Evolutionary conservation across 2,329 filamentous ascomycete genomes (phyloP).

Genomic region (Colletotrichum truncatum): DNA sequence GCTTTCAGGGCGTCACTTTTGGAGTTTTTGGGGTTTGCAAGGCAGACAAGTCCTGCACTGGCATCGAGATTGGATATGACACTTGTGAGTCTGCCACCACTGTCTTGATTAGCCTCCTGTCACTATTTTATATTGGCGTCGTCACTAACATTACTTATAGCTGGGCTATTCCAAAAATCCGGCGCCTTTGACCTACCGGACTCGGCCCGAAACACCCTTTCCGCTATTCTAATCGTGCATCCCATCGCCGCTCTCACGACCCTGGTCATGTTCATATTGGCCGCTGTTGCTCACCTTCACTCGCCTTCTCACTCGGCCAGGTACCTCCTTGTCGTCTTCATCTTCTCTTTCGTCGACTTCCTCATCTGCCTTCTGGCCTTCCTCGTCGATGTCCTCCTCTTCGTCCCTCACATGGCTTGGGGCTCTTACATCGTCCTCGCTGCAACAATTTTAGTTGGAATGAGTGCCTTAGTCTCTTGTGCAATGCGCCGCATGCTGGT

Average conservation of each 20-base stretch:
- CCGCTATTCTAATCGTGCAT: constrained; percentile 89
- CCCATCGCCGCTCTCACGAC: constrained; percentile 89
- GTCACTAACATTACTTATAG: constrained; percentile 3
- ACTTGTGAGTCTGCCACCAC: constrained; percentile 69
- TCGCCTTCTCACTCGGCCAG: constrained; percentile 88
- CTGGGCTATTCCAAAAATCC: constrained; percentile 30
- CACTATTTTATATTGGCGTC: not conserved
- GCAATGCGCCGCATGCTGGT: constrained; percentile 94
- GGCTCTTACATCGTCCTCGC: constrained; percentile 93
- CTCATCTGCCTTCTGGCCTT: constrained; percentile 87
- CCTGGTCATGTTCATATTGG: constrained; percentile 83
- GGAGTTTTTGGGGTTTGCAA: constrained; percentile 94
- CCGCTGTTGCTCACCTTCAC: constrained; percentile 85
- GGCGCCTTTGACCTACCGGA: constrained; percentile 65
- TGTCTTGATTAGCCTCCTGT: not conserved
- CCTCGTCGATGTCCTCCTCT: constrained; percentile 91
- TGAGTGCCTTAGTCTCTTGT: constrained; percentile 87
- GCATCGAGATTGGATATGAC: constrained; percentile 85
- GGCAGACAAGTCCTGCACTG: constrained; percentile 68
- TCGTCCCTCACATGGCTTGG: constrained; percentile 93
- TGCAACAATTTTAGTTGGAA: constrained; percentile 84
- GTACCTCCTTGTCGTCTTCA: constrained; percentile 85
- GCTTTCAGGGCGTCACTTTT: constrained; percentile 80
- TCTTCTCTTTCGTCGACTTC: constrained; percentile 86
- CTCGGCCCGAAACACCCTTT: constrained; percentile 71